Conservation (phyloP, 139 green algal species). For the Tetradesmus obliquus region DNA sequence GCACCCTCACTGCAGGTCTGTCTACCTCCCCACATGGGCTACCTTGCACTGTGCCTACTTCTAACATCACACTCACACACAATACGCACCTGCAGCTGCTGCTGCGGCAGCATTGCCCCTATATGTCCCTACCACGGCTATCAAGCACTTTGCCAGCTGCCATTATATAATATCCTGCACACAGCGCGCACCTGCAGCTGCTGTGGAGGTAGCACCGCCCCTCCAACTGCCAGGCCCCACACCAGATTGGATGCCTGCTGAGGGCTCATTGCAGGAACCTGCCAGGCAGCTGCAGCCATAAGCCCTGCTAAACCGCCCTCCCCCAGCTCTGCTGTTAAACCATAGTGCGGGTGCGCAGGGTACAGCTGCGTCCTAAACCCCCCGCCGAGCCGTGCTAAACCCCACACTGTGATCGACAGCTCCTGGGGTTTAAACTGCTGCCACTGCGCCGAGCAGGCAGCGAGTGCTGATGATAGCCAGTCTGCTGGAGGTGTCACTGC, state of each 20-base stretch:
- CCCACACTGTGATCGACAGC: conserved; percentile 38
- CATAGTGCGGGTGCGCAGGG: background rate
- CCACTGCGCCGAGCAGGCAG: conserved; percentile 5
- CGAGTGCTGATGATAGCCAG: background rate
- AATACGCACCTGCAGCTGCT: background rate
- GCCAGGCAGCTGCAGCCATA: background rate
- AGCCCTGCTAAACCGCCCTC: background rate
- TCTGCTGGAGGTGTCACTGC: background rate
- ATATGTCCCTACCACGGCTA: too few relatives aligned
- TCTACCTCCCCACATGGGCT: too few relatives aligned
- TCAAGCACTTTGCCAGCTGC: too few relatives aligned
- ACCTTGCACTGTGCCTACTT: too few relatives aligned
- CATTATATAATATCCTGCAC: too few relatives aligned
- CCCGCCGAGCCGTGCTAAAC: conserved; percentile 15
- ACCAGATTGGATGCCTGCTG: conserved; percentile 6
- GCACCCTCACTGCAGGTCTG: background rate
- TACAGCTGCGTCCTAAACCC: conserved; percentile 7
- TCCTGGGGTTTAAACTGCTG: conserved; percentile 16
- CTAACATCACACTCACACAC: background rate
- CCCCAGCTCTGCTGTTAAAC: background rate
- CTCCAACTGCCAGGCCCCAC: conserved; percentile 14
- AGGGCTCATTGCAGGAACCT: background rate
- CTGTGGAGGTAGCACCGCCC: background rate
- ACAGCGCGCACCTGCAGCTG: background rate
- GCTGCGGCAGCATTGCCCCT: background rate